Conservation (phyloP, 2,329 filamentous ascomycete genomes). For the Dryadomyces quercus-mongolicae region DNA sequence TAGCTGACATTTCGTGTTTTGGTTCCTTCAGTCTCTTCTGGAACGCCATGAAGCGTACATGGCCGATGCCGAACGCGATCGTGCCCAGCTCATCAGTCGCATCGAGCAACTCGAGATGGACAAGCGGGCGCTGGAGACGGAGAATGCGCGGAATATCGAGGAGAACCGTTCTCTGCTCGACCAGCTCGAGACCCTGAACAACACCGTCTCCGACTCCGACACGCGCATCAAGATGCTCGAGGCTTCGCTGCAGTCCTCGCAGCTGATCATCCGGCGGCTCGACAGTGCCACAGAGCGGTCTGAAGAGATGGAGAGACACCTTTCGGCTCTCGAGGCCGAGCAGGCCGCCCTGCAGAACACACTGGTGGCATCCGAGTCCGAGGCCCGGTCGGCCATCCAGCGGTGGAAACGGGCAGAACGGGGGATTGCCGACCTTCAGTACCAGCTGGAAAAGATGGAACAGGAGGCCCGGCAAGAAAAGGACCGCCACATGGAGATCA, state of each 20-base stretch:
- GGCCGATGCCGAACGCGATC: conserved; percentile 79
- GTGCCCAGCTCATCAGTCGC: conserved; percentile 55
- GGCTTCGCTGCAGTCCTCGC: conserved; percentile 62
- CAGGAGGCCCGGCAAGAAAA: conserved; percentile 68
- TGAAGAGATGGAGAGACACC: conserved; percentile 66
- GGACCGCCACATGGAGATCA: conserved; percentile 68
- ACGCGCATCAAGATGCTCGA: conserved; percentile 66
- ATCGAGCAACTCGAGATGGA: conserved; percentile 66
- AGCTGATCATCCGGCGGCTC: conserved; percentile 63
- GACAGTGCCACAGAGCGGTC: conserved; percentile 64
- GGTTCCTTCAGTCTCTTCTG: conserved; percentile 72
- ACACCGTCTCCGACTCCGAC: conserved; percentile 67
- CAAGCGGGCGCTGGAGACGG: conserved; percentile 61
- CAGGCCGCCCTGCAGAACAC: conserved; percentile 60
- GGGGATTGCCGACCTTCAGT: conserved; percentile 65
- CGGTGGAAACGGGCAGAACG: conserved; percentile 80
- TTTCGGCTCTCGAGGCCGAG: conserved; percentile 69
- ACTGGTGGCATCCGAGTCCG: conserved; percentile 55
- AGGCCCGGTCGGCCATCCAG: conserved; percentile 66
- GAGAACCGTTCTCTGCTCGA: conserved; percentile 74
- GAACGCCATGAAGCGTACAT: conserved; percentile 91
- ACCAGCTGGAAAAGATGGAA: conserved; percentile 83
- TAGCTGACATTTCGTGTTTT: conserved; percentile 16
- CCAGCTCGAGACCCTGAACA: conserved; percentile 76
- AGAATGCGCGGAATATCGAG: conserved; percentile 66